phyloP scores from a whole-genome alignment of 2,329 filamentous ascomycete species.

The Colletotrichum camelliae region DNA sequence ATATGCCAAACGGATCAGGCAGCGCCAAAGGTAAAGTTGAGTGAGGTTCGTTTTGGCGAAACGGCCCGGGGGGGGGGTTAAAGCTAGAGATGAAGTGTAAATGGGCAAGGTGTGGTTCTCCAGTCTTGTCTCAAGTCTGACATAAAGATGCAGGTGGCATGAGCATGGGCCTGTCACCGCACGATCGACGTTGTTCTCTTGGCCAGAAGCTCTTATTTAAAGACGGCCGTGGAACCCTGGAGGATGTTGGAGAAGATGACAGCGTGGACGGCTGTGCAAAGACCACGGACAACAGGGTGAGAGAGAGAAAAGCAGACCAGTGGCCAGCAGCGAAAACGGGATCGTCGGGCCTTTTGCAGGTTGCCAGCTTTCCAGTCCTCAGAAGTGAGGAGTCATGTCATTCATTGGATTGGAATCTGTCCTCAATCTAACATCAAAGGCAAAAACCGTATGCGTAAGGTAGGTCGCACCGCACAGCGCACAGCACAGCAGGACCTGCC shows the following conservation, averaged over 20 bases:
- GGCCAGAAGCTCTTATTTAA: not conserved
- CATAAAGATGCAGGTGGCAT: not conserved
- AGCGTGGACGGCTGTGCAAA: not conserved
- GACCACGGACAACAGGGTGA: not conserved
- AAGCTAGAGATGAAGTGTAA: conserved; percentile 4
- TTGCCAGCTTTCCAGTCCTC: not conserved
- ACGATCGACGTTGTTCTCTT: not conserved
- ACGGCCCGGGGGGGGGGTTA: conserved; percentile 2
- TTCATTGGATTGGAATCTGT: conserved; percentile 12
- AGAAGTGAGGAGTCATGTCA: not conserved
- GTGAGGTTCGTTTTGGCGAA: conserved; percentile 12
- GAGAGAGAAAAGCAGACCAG: not conserved
- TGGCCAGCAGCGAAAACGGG: not conserved
- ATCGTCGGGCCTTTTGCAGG: conserved; percentile 4
- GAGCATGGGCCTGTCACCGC: not conserved
- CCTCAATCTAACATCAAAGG: conserved; percentile 4
- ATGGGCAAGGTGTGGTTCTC: not conserved
- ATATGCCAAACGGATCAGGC: not conserved
- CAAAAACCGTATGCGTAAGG: not conserved
- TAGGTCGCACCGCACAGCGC: not conserved
- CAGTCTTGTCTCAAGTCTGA: conserved; percentile 6
- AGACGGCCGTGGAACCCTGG: not conserved
- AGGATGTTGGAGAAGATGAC: not conserved
- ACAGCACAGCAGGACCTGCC: not conserved
- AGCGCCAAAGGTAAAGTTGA: not conserved